phyloP scores from a whole-genome alignment of 805 yeast genomes.

The Tetrapisispora phaffii region DNA sequence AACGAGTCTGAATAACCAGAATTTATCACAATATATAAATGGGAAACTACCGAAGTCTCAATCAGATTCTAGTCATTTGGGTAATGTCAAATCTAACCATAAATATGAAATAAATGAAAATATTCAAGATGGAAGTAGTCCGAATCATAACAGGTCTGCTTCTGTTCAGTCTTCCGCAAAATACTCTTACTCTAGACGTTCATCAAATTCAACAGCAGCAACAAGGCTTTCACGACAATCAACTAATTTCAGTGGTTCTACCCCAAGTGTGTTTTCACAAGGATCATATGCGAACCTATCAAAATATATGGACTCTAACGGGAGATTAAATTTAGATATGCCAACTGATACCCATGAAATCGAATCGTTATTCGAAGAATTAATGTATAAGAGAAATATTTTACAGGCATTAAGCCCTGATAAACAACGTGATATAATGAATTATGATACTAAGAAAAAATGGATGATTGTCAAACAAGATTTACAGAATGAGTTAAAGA shows the following conservation, averaged over 20 bases:
- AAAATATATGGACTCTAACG: slow-evolving; percentile 25
- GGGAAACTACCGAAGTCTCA: slow-evolving; percentile 3
- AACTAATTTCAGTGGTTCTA: slow-evolving; percentile 16
- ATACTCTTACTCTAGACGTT: slow-evolving; percentile 15
- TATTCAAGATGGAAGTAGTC: not conserved
- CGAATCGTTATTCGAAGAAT: slow-evolving; percentile 63
- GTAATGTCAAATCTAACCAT: not conserved
- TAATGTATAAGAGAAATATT: slow-evolving; percentile 71
- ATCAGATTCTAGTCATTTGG: slow-evolving; percentile 2
- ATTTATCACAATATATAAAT: slow-evolving; percentile 23
- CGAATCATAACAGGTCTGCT: slow-evolving; percentile 12
- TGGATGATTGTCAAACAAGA: slow-evolving; percentile 91
- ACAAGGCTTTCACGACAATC: slow-evolving; percentile 17
- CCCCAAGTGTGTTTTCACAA: slow-evolving; percentile 23
- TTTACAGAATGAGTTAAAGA: slow-evolving; percentile 63
- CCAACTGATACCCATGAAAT: slow-evolving; percentile 60
- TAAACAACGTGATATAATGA: slow-evolving; percentile 68
- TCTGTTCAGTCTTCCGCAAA: slow-evolving; percentile 20
- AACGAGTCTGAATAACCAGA: slow-evolving; percentile 21
- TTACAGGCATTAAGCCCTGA: slow-evolving; percentile 58
- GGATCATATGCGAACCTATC: slow-evolving; percentile 20
- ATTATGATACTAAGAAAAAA: slow-evolving; percentile 67
- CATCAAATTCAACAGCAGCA: slow-evolving; percentile 1
- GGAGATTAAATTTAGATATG: slow-evolving; percentile 40
- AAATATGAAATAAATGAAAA: slow-evolving; percentile 4